Percentiles rank a stretch among this genome's conserved stretches.
Evolutionary conservation across 257 asterid genomes (phyloP).

Genomic region (Handroanthus guayacan): DNA sequence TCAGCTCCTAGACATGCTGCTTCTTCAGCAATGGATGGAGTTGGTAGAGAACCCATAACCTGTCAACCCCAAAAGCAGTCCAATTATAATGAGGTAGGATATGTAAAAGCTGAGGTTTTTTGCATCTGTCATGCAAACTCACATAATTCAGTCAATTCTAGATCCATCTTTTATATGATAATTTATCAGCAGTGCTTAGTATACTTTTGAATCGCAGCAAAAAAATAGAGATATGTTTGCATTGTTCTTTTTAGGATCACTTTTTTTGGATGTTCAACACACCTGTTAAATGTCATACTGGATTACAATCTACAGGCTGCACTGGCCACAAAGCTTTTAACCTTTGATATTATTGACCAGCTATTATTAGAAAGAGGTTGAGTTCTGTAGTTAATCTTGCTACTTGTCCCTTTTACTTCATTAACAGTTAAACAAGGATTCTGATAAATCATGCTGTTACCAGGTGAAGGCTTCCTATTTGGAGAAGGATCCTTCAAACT

Average conservation of each 20-base stretch:
- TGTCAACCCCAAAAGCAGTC: slow-evolving; percentile 44
- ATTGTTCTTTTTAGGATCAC: not conserved
- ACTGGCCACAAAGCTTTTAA: slow-evolving; percentile 12
- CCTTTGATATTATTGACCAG: slow-evolving; percentile 4
- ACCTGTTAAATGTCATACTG: slow-evolving; percentile 22
- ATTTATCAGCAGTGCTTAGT: not conserved
- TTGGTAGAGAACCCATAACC: slow-evolving; percentile 43
- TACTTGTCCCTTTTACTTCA: not conserved
- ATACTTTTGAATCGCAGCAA: slow-evolving; percentile 5
- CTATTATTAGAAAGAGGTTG: slow-evolving; percentile 13
- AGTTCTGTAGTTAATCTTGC: slow-evolving; percentile 2
- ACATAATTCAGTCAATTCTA: slow-evolving; percentile 8
- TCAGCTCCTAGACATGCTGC: slow-evolving; percentile 51
- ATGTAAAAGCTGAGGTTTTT: slow-evolving; percentile 7
- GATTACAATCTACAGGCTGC: slow-evolving; percentile 12
- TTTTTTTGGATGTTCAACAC: slow-evolving; percentile 8
- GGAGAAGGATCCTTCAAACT: slow-evolving; percentile 51
- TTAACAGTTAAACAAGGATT: slow-evolving; percentile 3
- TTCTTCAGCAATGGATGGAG: slow-evolving; percentile 45
- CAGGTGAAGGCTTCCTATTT: slow-evolving; percentile 53
- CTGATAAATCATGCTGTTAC: slow-evolving; percentile 29
- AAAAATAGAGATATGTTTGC: no score
- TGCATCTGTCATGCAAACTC: not conserved
- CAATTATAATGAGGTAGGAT: slow-evolving; percentile 59
- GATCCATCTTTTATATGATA: not conserved